Conservation (phyloP, 352 stramenopile species). For the Globisporangium nodosum region DNA sequence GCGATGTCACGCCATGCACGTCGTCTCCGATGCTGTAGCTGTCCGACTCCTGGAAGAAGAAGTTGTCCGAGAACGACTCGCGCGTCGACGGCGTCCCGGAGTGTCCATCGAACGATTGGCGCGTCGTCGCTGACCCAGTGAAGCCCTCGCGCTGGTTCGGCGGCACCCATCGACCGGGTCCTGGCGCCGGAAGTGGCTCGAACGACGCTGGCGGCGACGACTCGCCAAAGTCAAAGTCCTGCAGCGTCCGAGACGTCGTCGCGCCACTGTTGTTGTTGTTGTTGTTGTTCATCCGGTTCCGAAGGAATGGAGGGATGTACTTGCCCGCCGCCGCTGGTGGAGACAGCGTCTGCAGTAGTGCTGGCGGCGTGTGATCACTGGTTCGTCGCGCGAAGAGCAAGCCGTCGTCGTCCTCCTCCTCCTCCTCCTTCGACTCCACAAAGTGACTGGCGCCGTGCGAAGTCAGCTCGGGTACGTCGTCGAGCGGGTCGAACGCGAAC, state of each 20-base stretch:
- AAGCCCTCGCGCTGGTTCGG: slow-evolving; percentile 53
- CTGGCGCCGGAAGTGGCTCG: slow-evolving; percentile 30
- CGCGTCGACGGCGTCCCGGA: slow-evolving; percentile 23
- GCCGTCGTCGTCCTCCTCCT: slow-evolving; percentile 15
- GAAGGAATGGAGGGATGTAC: slow-evolving; percentile 69
- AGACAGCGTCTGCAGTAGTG: slow-evolving; percentile 47
- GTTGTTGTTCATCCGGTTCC: slow-evolving; percentile 30
- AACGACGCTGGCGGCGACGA: slow-evolving; percentile 28
- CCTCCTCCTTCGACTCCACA: slow-evolving; percentile 18
- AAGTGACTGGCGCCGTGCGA: slow-evolving; percentile 9
- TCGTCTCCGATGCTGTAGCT: slow-evolving; percentile 70
- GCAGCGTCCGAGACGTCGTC: slow-evolving; percentile 1
- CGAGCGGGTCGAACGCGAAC: slow-evolving; percentile 75
- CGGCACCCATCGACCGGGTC: slow-evolving; percentile 43
- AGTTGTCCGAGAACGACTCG: slow-evolving; percentile 52
- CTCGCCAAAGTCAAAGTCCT: not conserved
- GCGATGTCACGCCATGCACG: slow-evolving; percentile 68
- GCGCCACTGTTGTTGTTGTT: slow-evolving; percentile 1
- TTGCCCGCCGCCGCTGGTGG: slow-evolving; percentile 54
- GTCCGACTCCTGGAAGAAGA: slow-evolving; percentile 54
- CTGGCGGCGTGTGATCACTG: slow-evolving; percentile 16
- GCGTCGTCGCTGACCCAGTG: slow-evolving; percentile 15
- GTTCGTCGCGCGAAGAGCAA: slow-evolving; percentile 2
- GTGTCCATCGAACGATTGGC: slow-evolving; percentile 40
- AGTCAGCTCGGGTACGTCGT: slow-evolving; percentile 41